Conservation (phyloP, 2,329 filamentous ascomycete species). For the Colletotrichum sp. region DNA sequence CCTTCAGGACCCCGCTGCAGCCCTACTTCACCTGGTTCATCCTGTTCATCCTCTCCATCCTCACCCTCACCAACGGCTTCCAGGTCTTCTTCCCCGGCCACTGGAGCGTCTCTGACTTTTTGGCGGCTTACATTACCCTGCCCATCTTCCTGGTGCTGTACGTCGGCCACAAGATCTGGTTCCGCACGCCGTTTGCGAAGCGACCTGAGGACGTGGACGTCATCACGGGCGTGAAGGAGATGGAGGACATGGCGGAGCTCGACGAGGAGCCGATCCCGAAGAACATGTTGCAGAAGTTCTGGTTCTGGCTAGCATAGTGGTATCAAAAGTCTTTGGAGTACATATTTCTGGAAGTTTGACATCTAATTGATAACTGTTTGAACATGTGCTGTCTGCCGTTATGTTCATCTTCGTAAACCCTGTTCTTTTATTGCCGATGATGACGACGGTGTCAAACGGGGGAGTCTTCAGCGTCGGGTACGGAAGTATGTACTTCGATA, state of each 20-base stretch:
- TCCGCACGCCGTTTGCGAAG: conserved; percentile 46
- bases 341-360: background rate
- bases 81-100: conserved; percentile 71
- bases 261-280: conserved; percentile 51
- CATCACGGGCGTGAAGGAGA: conserved; percentile 63
- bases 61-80: conserved; percentile 79
- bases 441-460: background rate
- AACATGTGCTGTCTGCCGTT: background rate
- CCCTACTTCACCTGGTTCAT: conserved; percentile 69
- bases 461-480: background rate
- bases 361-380: background rate
- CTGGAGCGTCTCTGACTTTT: conserved; percentile 67
- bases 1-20: conserved; percentile 57
- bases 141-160: conserved; percentile 66
- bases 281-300: conserved; percentile 55
- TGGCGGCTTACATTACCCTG: conserved; percentile 67
- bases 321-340: background rate
- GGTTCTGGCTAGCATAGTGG: conserved; percentile 59
- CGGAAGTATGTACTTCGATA: background rate
- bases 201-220: conserved; percentile 58
- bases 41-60: conserved; percentile 60
- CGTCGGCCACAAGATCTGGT: conserved; percentile 61
- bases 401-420: background rate
- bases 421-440: background rate
- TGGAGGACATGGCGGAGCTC: conserved; percentile 59